Evolutionary conservation across 2,329 filamentous ascomycete species (phyloP).

Genomic region (Pyricularia sp.): DNA sequence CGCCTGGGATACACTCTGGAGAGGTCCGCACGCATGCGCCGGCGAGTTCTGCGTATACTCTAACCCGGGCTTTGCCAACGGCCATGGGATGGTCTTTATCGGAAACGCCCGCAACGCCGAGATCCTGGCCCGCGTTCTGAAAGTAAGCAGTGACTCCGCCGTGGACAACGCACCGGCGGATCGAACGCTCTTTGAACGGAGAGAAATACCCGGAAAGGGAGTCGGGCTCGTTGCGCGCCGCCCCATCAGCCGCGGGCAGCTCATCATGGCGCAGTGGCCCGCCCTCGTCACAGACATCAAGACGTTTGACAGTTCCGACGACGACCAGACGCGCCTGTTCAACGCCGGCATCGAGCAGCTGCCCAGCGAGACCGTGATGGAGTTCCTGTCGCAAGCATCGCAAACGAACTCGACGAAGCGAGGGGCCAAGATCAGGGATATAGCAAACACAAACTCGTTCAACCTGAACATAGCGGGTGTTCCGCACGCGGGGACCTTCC

Average conservation of each 20-base stretch:
- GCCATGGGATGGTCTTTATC: slow-evolving; percentile 8
- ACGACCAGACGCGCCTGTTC: slow-evolving; percentile 13
- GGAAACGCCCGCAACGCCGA: slow-evolving; percentile 8
- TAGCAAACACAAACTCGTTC: slow-evolving; percentile 23
- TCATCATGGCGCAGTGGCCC: slow-evolving; percentile 12
- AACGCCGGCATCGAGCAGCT: slow-evolving; percentile 16
- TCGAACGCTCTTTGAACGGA: neutral
- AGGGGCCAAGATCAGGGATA: slow-evolving; percentile 16
- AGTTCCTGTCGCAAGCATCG: slow-evolving; percentile 16
- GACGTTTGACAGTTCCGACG: neutral
- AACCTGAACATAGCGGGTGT: slow-evolving; percentile 17
- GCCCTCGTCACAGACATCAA: slow-evolving; percentile 8
- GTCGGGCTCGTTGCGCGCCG: slow-evolving; percentile 13
- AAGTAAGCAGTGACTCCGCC: neutral
- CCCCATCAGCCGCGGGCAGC: slow-evolving; percentile 9
- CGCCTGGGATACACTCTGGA: slow-evolving; percentile 4
- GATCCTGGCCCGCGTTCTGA: slow-evolving; percentile 5
- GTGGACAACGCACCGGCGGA: neutral
- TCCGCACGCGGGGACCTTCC: slow-evolving; percentile 20
- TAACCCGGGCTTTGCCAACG: slow-evolving; percentile 7
- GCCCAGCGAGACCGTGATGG: slow-evolving; percentile 9
- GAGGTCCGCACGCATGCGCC: slow-evolving; percentile 8
- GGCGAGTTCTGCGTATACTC: slow-evolving; percentile 9
- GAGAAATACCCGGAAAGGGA: slow-evolving; percentile 11
- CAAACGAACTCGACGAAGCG: neutral